These are phyloP conservation scores for Rhododendron williamsianum DNA, from an alignment of 148 eudicot species.

Conservation along the genomic window DNA sequence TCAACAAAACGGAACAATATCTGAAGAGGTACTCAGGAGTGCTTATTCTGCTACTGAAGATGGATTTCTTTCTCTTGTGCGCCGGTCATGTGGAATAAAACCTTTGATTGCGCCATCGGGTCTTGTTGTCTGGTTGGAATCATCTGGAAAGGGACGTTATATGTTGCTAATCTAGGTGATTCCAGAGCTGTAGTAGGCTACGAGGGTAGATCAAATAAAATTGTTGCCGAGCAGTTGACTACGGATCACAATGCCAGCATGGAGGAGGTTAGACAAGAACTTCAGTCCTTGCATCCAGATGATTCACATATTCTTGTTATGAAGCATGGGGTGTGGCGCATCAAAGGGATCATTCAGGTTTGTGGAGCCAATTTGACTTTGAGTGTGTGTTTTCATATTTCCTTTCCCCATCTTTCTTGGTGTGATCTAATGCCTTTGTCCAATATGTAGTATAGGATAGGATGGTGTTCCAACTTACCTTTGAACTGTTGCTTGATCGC, in stretches of 20 bases:
- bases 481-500: background rate
- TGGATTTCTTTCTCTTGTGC: slow-evolving; percentile 51
- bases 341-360: slow-evolving; percentile 89
- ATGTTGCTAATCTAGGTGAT: slow-evolving; percentile 73
- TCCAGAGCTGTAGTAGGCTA: slow-evolving; percentile 72
- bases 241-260: slow-evolving; percentile 69
- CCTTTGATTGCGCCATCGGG: slow-evolving; percentile 59
- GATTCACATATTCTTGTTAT: slow-evolving; percentile 54
- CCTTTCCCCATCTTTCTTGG: background rate
- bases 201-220: slow-evolving; percentile 29
- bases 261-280: slow-evolving; percentile 56
- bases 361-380: background rate
- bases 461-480: background rate
- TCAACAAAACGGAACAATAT: slow-evolving; percentile 37
- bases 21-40: slow-evolving; percentile 41
- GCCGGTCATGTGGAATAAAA: slow-evolving; percentile 26
- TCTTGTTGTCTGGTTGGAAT: slow-evolving; percentile 82
- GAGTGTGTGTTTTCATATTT: background rate
- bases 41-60: slow-evolving; percentile 64
- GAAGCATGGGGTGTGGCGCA: slow-evolving; percentile 65
- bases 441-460: background rate
- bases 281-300: slow-evolving; percentile 46
- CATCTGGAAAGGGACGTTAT: slow-evolving; percentile 52
- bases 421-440: background rate
- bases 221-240: slow-evolving; percentile 57